Conservation (phyloP, 768 basidiomycete genomes). For the Serendipita sp. region DNA sequence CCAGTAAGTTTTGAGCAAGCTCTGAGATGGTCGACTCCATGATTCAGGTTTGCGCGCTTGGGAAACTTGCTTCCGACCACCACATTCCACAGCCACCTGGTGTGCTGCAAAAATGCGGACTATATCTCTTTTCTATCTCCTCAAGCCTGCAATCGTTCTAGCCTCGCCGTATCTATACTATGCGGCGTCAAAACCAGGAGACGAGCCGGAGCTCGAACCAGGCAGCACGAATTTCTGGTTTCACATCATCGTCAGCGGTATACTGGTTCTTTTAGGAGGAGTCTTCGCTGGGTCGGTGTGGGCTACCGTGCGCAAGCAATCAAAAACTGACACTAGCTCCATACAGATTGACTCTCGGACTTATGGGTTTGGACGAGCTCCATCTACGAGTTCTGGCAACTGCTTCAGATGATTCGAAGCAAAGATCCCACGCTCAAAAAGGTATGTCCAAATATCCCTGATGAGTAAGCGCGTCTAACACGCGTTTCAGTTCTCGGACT, state of each 20-base stretch:
- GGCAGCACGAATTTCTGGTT: constrained; percentile 58
- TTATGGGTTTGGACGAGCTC: constrained; percentile 89
- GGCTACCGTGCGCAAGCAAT: background rate
- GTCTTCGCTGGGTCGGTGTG: constrained; percentile 74
- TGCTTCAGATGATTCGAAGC: constrained; percentile 58
- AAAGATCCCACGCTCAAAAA: constrained; percentile 54
- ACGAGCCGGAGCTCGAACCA: constrained; percentile 10
- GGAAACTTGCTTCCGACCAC: background rate
- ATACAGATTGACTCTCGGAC: constrained; percentile 74
- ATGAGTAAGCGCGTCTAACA: background rate
- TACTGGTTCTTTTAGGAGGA: constrained; percentile 70
- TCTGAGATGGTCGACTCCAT: constrained; percentile 4
- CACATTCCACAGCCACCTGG: background rate
- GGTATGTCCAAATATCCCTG: constrained; percentile 25
- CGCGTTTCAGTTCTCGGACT: constrained; percentile 29
- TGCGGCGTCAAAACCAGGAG: background rate
- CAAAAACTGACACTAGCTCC: background rate
- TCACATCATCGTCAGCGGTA: constrained; percentile 49
- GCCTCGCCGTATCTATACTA: background rate
- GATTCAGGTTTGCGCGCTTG: background rate
- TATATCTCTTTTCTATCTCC: constrained; percentile 1
- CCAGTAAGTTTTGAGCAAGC: background rate
- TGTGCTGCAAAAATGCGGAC: background rate
- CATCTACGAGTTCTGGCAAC: constrained; percentile 74
- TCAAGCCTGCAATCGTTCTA: background rate